Conservation (phyloP, 225 moss, liverwort and hornwort genomes). For the Anthoceros angustus region DNA sequence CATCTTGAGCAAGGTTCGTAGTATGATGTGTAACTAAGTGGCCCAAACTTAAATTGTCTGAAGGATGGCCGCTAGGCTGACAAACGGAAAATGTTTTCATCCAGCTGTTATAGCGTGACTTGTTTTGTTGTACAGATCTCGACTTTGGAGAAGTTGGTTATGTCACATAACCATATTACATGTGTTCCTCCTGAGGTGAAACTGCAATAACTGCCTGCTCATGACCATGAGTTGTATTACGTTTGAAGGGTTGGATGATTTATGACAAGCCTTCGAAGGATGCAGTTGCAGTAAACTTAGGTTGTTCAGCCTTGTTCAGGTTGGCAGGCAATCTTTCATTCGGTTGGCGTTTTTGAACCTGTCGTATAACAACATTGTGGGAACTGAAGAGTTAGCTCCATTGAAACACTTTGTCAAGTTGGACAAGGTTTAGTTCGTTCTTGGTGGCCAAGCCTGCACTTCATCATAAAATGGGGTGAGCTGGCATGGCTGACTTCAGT, state of each 20-base stretch:
- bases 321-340: constrained; percentile 12
- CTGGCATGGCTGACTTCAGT: background rate
- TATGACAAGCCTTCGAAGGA: background rate
- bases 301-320: background rate
- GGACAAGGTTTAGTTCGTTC: constrained; percentile 14
- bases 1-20: constrained; percentile 19
- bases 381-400: constrained; percentile 14
- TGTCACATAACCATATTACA: constrained; percentile 22
- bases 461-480: too few species aligned
- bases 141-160: constrained; percentile 20
- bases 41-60: background rate
- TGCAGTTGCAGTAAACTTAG: constrained; percentile 3
- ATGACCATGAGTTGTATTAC: background rate
- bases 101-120: background rate
- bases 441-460: background rate
- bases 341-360: constrained; percentile 23
- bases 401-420: constrained; percentile 20
- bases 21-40: background rate
- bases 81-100: background rate
- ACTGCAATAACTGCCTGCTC: background rate
- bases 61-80: background rate
- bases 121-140: constrained; percentile 16
- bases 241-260: background rate
- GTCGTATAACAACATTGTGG: constrained; percentile 19
- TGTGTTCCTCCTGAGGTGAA: constrained; percentile 22